These are phyloP conservation scores for Albophoma yamanashiensis DNA, from an alignment of 2,329 filamentous ascomycete genomes.

Conservation along the genomic window DNA sequence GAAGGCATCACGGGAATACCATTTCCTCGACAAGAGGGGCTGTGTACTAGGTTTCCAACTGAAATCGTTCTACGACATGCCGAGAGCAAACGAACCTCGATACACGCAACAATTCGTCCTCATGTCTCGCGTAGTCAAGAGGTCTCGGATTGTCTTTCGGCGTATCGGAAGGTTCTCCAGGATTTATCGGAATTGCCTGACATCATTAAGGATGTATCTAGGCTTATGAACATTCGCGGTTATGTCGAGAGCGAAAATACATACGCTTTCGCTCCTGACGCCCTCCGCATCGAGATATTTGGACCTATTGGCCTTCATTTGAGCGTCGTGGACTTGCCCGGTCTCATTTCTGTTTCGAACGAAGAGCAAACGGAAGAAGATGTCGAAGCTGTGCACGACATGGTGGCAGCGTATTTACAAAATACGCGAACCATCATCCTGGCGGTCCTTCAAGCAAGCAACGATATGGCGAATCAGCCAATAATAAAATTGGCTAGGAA, in stretches of 20 bases:
- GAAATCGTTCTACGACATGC: neutral
- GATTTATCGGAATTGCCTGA: neutral
- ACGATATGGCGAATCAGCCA: neutral
- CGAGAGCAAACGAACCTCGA: no score
- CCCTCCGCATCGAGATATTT: neutral
- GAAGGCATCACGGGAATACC: neutral
- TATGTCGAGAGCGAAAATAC: no score
- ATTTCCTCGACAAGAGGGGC: neutral
- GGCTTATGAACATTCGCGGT: neutral
- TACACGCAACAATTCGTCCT: no score
- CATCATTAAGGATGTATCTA: neutral
- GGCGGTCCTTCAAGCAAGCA: neutral
- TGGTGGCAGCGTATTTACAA: neutral
- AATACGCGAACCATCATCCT: neutral
- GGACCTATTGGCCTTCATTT: neutral
- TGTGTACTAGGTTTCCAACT: neutral
- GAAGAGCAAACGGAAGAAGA: neutral
- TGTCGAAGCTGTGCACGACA: neutral
- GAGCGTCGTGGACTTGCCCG: neutral
- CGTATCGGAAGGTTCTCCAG: neutral
- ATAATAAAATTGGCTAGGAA: neutral
- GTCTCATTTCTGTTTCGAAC: neutral
- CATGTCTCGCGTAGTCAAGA: no score
- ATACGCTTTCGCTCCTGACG: no score
- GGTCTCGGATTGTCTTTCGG: no score